Percentiles rank a stretch among this genome's conserved stretches.
phyloP scores from a whole-genome alignment of 2,329 filamentous ascomycete species.

The Triangularia verruculosa region DNA sequence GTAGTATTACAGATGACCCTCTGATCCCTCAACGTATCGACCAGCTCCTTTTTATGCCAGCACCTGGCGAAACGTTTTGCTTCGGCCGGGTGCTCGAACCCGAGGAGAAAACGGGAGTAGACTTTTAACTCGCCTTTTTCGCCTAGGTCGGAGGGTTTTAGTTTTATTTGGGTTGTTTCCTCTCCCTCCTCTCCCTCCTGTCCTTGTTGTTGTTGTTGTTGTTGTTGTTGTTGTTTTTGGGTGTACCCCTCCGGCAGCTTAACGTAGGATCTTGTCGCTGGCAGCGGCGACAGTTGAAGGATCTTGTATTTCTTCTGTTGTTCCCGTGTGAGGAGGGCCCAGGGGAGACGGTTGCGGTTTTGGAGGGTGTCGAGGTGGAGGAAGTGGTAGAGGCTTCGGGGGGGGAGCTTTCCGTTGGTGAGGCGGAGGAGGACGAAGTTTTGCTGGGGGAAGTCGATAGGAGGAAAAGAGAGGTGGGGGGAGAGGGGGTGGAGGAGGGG shows the following conservation, averaged over 20 bases:
- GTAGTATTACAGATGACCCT: constrained; percentile 30
- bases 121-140: constrained; percentile 27
- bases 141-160: too few species aligned
- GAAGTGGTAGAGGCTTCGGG: constrained; percentile 35
- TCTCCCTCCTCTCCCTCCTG: background rate
- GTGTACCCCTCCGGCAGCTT: background rate
- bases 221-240: background rate
- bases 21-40: constrained; percentile 22
- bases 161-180: constrained; percentile 12
- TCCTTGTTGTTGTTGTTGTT: constrained; percentile 1
- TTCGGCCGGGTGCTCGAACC: constrained; percentile 53
- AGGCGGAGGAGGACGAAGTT: constrained; percentile 26
- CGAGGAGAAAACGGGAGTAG: constrained; percentile 50
- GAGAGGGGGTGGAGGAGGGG: background rate
- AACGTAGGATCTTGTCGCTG: background rate
- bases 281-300: background rate
- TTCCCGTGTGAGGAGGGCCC: background rate
- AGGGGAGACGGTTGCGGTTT: background rate
- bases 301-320: background rate
- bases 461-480: background rate
- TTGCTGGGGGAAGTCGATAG: constrained; percentile 7
- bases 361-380: constrained; percentile 42
- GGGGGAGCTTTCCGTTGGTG: constrained; percentile 29
- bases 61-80: constrained; percentile 49
- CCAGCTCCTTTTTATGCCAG: constrained; percentile 42